Evolutionary conservation across 805 yeast species (phyloP), one percentile per base, ranked within the genome.

Genomic region (Candida methanosorbosa): DNA sequence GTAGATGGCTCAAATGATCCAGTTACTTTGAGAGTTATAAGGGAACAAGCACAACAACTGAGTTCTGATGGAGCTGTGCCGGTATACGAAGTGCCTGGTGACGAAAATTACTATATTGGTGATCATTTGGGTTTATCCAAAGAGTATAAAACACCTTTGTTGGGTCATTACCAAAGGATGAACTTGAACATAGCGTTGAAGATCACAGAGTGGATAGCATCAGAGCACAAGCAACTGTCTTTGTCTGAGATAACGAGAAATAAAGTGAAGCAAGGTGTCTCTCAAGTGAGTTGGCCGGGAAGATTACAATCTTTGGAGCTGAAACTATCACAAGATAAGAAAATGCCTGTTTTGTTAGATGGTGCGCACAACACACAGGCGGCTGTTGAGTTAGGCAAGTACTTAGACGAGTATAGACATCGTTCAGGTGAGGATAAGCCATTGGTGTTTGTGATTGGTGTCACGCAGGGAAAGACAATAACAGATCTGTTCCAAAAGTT

Each of bases 281-380:
- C 46, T 2, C 34, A 44, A 0, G 78, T 87, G 0, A 42, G 45
- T 8, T 88, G 97, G 97, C 94, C 94, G 0, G 97, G 97, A 1
- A 62, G 98, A 40, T 59, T 92, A 34, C 95, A 92, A 48, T 40
- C 50, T 20, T 20, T 73, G 12, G 39, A 56, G 4, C 45, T 66
- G n/a, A 42, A 49, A 7, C 44, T 51, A 12, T 38, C 48, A 2
- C 34, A 57, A 1, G 33, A 34, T 1, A 45, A 52, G 17, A 25
- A 16, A 33, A 54, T 65, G 1, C 42, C 46, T 1, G 54, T 77
- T 0, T 56, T 92, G 4, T 49, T 92, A 2, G 97, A 90, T 58
- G 97, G 97, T 3, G 97, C 97, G 0, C 97, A 92, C 54, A 92
- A 92, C 52, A 77, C 75, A 5, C 75, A 78, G 39, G 95, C 97